These are phyloP conservation scores for Aleurites moluccanus DNA, from an alignment of 441 rosid genomes.

Conservation along the genomic window DNA sequence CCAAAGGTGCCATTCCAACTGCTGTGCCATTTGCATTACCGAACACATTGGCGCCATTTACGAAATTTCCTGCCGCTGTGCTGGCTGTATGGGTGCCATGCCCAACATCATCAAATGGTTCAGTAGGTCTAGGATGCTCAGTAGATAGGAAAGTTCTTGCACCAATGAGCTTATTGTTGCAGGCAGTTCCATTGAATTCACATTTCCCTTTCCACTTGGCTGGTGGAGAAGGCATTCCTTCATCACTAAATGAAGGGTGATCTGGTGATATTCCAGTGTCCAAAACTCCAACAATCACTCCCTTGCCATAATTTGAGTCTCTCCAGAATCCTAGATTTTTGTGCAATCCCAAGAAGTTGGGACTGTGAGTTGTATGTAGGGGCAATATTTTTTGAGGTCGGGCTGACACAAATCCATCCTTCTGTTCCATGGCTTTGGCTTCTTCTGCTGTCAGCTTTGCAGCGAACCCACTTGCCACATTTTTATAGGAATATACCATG, in stretches of 20 bases:
- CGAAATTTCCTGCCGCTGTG: constrained; percentile 68
- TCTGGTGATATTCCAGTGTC: constrained; percentile 53
- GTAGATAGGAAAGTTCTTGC: constrained; percentile 32
- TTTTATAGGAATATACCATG: constrained; percentile 34
- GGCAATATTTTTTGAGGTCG: constrained; percentile 29
- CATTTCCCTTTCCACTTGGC: constrained; percentile 64
- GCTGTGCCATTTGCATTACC: constrained; percentile 82
- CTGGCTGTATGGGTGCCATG: constrained; percentile 83
- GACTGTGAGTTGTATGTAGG: constrained; percentile 47
- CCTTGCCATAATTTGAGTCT: constrained; percentile 43
- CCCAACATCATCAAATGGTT: constrained; percentile 53
- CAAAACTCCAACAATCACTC: constrained; percentile 49
- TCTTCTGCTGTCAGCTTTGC: constrained; percentile 50
- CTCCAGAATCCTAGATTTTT: constrained; percentile 39
- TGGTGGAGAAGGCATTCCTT: constrained; percentile 49
- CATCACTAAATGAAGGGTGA: constrained; percentile 55
- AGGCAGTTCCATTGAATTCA: constrained; percentile 37
- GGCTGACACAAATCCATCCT: constrained; percentile 45
- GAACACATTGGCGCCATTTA: constrained; percentile 51
- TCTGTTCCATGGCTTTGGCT: constrained; percentile 41
- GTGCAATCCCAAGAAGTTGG: constrained; percentile 48
- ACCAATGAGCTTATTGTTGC: constrained; percentile 60
- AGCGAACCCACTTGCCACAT: constrained; percentile 48
- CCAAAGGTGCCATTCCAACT: constrained; percentile 72
- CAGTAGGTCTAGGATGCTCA: background rate